These are phyloP conservation scores for Cavenderia fasciculata DNA, from an alignment of 78 protist species.

Conservation along the genomic window DNA sequence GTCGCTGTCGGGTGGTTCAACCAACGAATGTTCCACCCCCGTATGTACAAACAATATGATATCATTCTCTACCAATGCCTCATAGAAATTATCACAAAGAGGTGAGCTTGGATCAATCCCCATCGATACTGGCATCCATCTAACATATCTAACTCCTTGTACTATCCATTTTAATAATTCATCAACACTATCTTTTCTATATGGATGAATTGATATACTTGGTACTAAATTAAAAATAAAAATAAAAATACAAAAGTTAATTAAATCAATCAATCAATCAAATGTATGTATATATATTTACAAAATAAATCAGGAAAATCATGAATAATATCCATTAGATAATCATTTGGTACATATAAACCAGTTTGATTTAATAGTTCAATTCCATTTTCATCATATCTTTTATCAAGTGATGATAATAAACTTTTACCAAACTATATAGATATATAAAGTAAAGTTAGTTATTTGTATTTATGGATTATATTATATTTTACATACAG, in stretches of 20 bases:
- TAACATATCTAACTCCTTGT: not conserved
- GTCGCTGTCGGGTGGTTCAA: constrained; percentile 10
- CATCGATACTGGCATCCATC: constrained; percentile 37
- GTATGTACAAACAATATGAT: constrained; percentile 13
- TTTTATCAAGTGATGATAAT: not conserved
- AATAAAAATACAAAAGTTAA: not conserved
- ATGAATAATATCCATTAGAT: not conserved
- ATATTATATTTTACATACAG: constrained; percentile 3
- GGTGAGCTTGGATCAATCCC: not conserved
- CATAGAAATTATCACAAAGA: not conserved
- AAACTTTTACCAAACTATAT: constrained; percentile 5
- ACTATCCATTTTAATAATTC: constrained; percentile 19
- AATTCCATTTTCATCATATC: constrained; percentile 1
- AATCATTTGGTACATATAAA: constrained; percentile 8
- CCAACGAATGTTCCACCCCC: constrained; percentile 21
- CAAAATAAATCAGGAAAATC: constrained; percentile 13
- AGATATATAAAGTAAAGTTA: not conserved
- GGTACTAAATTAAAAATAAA: not conserved
- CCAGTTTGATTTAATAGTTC: not conserved
- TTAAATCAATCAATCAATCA: not conserved
- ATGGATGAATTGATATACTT: constrained; percentile 18
- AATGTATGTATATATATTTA: not conserved
- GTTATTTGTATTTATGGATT: not conserved
- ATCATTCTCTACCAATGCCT: constrained; percentile 24
- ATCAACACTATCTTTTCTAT: constrained; percentile 15